Percentiles rank a stretch among this genome's conserved stretches.
These are phyloP conservation scores for Multifurca ochricompacta DNA, from an alignment of 768 basidiomycete genomes.

Conservation along the genomic window DNA sequence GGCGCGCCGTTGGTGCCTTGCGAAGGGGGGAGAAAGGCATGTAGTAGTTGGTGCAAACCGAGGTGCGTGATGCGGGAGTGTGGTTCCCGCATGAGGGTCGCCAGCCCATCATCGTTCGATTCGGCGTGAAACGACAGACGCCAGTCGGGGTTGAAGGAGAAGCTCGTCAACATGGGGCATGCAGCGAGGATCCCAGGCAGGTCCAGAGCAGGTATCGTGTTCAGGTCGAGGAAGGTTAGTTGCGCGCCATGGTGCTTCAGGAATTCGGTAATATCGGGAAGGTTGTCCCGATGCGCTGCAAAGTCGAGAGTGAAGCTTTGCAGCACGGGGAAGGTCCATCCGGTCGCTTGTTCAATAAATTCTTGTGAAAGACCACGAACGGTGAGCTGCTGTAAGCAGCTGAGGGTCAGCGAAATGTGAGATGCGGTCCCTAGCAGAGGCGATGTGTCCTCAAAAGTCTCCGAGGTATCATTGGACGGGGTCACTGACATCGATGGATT, in stretches of 20 bases:
- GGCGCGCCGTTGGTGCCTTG: constrained; percentile 36
- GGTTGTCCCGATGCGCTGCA: constrained; percentile 35
- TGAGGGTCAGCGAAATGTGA: constrained; percentile 46
- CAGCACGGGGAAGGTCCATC: constrained; percentile 60
- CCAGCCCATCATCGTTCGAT: constrained; percentile 12
- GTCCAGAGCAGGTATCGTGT: constrained; percentile 49
- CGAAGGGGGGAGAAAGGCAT: constrained; percentile 59
- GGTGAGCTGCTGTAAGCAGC: constrained; percentile 53
- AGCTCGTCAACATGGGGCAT: constrained; percentile 53
- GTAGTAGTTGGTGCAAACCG: constrained; percentile 59
- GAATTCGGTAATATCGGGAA: constrained; percentile 55
- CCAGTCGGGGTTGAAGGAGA: constrained; percentile 77
- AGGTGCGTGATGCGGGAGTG: constrained; percentile 52
- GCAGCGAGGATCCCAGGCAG: constrained; percentile 51
- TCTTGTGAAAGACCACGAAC: constrained; percentile 53
- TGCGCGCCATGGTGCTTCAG: constrained; percentile 48
- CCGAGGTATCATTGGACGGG: background rate
- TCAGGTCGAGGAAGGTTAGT: constrained; percentile 59
- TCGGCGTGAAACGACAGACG: constrained; percentile 30
- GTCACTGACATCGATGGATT: constrained; percentile 2
- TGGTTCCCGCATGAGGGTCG: constrained; percentile 34
- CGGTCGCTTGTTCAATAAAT: constrained; percentile 60
- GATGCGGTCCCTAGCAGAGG: constrained; percentile 52
- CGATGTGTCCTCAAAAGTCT: constrained; percentile 33
- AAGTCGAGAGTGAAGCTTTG: constrained; percentile 51